Conservation (phyloP, 306 rosid genomes). For the Chamaecrista fasciculata region DNA sequence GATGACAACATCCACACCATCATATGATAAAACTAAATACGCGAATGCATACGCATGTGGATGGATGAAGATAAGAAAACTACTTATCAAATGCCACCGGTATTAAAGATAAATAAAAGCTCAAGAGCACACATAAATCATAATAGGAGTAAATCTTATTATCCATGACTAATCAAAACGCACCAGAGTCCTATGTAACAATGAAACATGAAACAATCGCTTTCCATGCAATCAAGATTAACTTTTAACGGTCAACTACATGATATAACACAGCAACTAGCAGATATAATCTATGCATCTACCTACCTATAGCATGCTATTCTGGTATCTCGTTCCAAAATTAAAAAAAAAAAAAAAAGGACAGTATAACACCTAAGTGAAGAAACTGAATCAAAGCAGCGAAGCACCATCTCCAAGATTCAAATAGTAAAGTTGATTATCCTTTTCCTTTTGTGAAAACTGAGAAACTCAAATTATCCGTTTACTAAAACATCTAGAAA, state of each 20-base stretch:
- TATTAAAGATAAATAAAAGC: not conserved
- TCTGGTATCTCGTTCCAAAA: not conserved
- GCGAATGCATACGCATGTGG: not conserved
- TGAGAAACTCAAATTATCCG: not conserved
- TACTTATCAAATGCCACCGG: not conserved
- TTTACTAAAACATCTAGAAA: not conserved
- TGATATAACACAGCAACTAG: not conserved
- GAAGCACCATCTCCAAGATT: not conserved
- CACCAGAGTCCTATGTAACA: slow-evolving; percentile 4
- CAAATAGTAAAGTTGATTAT: not conserved
- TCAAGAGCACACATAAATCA: too few species aligned
- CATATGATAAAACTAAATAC: not conserved
- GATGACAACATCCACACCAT: not conserved
- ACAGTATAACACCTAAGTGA: not conserved
- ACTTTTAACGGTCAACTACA: not conserved
- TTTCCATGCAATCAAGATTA: not conserved
- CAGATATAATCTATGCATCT: not conserved
- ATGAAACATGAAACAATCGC: not conserved
- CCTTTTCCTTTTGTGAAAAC: not conserved
- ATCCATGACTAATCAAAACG: slow-evolving; percentile 2
- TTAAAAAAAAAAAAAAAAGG: not conserved
- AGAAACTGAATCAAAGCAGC: not conserved
- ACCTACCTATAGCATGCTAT: not conserved
- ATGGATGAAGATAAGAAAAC: not conserved
- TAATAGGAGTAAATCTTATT: slow-evolving; percentile 3